Evolutionary conservation across 2,329 filamentous ascomycete genomes (phyloP), one percentile per base, ranked within the genome.

Genomic region (Neofusicoccum sp.): DNA sequence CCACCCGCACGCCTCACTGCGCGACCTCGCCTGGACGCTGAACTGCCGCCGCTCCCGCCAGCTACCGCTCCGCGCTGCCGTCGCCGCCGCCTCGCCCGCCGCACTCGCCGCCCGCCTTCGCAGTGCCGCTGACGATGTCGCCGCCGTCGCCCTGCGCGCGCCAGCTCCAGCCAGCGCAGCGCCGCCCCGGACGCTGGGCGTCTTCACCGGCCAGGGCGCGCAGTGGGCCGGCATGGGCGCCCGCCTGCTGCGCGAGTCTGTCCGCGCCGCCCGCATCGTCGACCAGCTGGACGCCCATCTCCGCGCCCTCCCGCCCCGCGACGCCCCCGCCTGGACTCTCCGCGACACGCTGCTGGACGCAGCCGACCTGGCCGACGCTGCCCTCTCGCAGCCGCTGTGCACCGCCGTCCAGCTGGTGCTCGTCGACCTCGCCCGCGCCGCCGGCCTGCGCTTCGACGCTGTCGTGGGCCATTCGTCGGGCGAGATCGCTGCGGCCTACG

Each of bases 201-300:
- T 80, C 4, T 80, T 81, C 64, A 79, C 78, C 0, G 79, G 79
- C 3, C 79, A 81, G 62, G 79, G 79, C 28, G 77, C 77, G 1
- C 77, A 79, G 43, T 81, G 76, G 74, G 63, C 63, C 1, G 71
- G 69, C 0, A 81, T 81, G 78, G 78, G 78, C 3, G 63, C 65
- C 4, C 73, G 78, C 36, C 69, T 81, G 1, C 43, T 78, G 22
- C 22, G 22, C 33, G 34, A 62, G 1, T 60, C 69, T n/a, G 65
- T 62, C 3, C 58, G 59, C 6, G 64, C 67, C 9, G 73, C 71
- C 49, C 45, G 6, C 6, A 3, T 65, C 34, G 1, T 29, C 63
- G 3, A 44, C 2, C 45, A 66, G 4, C 66, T 67, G 3, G 44
- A 9, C 6, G 12, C 47, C 6, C 49, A 67, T 8, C 62, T 22